Evolutionary conservation across 2,329 filamentous ascomycete genomes (phyloP).

Genomic region (Didymella keratinophila): DNA sequence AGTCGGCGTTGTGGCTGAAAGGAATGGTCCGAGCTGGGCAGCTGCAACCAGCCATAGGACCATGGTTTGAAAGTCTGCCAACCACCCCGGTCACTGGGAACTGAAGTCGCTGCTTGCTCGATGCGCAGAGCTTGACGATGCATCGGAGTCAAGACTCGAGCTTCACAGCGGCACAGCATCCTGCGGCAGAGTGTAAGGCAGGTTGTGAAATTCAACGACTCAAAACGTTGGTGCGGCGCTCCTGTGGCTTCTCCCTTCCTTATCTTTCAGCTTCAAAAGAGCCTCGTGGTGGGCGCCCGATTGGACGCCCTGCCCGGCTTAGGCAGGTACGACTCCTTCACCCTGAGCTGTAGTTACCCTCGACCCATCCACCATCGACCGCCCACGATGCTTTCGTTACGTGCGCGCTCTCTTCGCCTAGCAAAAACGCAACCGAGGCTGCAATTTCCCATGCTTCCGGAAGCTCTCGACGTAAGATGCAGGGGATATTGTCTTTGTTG

Average conservation of each 20-base stretch:
- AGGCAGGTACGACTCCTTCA: conserved; percentile 3
- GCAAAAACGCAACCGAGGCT: conserved; percentile 19
- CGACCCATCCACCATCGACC: conserved; percentile 22
- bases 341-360: conserved; percentile 19
- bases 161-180: not conserved
- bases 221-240: not conserved
- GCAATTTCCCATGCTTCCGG: conserved; percentile 22
- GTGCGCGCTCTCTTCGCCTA: conserved; percentile 21
- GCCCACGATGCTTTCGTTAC: conserved; percentile 20
- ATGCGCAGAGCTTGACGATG: conserved; percentile 2
- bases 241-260: not conserved
- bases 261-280: conserved; percentile 1
- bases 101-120: not conserved
- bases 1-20: conserved; percentile 9
- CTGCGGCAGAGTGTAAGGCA: not conserved
- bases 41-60: conserved; percentile 4
- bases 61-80: conserved; percentile 1
- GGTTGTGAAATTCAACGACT: not conserved
- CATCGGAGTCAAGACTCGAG: not conserved
- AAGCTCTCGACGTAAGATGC: conserved; percentile 17
- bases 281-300: not conserved
- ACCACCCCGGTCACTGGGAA: conserved; percentile 7
- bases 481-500: conserved; percentile 18
- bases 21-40: not conserved
- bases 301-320: conserved; percentile 1